phyloP scores from a whole-genome alignment of 140 eudicot species.

The Flaveria floridana region DNA sequence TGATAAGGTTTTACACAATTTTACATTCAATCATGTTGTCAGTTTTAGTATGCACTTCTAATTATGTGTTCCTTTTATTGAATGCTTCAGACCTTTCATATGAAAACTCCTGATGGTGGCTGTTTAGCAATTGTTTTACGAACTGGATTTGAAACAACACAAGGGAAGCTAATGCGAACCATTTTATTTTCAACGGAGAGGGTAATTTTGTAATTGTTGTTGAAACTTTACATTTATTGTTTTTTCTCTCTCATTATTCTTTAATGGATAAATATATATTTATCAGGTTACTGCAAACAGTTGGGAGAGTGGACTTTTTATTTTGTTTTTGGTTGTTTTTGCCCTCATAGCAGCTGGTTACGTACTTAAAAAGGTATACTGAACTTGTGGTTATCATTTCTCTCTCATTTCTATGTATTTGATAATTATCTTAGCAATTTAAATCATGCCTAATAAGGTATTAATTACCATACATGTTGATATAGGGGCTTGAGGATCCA shows the following conservation, averaged over 20 bases:
- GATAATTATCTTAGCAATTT: not conserved
- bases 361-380: conserved; percentile 78
- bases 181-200: conserved; percentile 96
- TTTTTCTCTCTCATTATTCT: not conserved
- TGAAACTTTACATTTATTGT: not conserved
- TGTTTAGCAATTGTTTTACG: conserved; percentile 91
- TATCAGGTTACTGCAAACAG: conserved; percentile 92
- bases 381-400: not conserved
- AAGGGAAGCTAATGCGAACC: conserved; percentile 96
- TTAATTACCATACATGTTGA: conserved; percentile 9
- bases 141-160: conserved; percentile 96
- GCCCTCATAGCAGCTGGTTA: conserved; percentile 96
- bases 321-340: conserved; percentile 78
- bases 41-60: not conserved
- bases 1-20: conserved; percentile 58
- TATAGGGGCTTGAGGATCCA: conserved; percentile 98
- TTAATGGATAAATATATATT: conserved; percentile 16
- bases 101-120: conserved; percentile 98
- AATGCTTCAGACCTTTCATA: conserved; percentile 54
- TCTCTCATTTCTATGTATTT: not conserved
- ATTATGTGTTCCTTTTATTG: conserved; percentile 14
- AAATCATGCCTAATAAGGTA: not conserved
- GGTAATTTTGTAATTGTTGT: conserved; percentile 40
- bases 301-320: conserved; percentile 95
- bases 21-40: not conserved